phyloP scores from a whole-genome alignment of 2,329 filamentous ascomycete species.

The Xylariaceae sp. region DNA sequence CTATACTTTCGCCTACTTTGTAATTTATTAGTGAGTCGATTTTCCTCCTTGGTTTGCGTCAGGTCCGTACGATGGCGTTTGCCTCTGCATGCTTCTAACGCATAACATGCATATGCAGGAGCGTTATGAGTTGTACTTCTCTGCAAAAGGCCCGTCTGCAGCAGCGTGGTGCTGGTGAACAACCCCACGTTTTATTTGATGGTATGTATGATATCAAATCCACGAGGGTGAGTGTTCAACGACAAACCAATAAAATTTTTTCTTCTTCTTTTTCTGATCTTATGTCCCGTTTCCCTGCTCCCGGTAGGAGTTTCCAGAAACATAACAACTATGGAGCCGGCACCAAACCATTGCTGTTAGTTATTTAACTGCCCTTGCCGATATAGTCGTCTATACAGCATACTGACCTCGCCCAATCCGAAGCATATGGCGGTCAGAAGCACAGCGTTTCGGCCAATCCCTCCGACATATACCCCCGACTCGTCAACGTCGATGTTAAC shows the following conservation, averaged over 20 bases:
- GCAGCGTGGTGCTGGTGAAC: slow-evolving; percentile 22
- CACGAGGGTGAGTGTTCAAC: slow-evolving; percentile 18
- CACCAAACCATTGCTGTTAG: slow-evolving; percentile 22
- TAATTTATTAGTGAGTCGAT: slow-evolving; percentile 11
- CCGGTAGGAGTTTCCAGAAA: slow-evolving; percentile 16
- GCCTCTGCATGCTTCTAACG: slow-evolving; percentile 25
- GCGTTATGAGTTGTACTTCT: slow-evolving; percentile 26
- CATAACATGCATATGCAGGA: slow-evolving; percentile 28
- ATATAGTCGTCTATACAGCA: slow-evolving; percentile 9
- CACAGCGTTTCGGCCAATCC: slow-evolving; percentile 6
- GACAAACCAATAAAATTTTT: slow-evolving; percentile 10
- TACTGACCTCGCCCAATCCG: slow-evolving; percentile 24
- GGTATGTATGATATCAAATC: slow-evolving; percentile 28
- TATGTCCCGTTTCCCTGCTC: slow-evolving; percentile 23
- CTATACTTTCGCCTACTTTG: slow-evolving; percentile 11
- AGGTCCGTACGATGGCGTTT: slow-evolving; percentile 21
- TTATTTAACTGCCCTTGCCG: slow-evolving; percentile 17
- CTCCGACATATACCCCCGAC: slow-evolving; percentile 9
- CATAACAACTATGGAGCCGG: slow-evolving; percentile 22
- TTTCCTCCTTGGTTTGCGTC: slow-evolving; percentile 21
- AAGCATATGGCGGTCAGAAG: slow-evolving; percentile 22
- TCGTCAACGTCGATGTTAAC: slow-evolving; percentile 7
- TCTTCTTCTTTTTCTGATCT: slow-evolving; percentile 10
- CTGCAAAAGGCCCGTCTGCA: slow-evolving; percentile 26
- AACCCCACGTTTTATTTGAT: slow-evolving; percentile 30